Evolutionary conservation across 208 protist species (phyloP).

Genomic region (Trypanosoma rangeli): DNA sequence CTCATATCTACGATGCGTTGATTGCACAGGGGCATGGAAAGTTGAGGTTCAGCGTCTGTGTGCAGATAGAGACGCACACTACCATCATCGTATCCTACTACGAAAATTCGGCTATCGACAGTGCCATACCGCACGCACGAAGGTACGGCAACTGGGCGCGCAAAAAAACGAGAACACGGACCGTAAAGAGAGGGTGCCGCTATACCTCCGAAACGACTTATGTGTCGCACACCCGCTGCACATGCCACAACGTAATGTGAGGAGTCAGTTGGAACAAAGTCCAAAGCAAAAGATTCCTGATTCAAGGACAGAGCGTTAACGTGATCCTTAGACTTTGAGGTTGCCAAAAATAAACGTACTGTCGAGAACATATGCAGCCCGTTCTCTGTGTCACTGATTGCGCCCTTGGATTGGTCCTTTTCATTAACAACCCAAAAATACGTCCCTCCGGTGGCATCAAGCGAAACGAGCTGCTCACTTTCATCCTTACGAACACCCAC

Average conservation of each 20-base stretch:
- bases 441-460: conserved; percentile 51
- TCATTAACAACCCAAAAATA: conserved; percentile 78
- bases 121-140: conserved; percentile 61
- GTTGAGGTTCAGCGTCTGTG: conserved; percentile 51
- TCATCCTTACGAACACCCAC: conserved; percentile 50
- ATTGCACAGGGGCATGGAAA: conserved; percentile 54
- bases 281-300: conserved; percentile 36
- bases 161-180: conserved; percentile 39
- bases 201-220: conserved; percentile 69
- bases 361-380: conserved; percentile 57
- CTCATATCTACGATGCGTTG: conserved; percentile 52
- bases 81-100: conserved; percentile 82
- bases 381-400: conserved; percentile 58
- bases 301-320: conserved; percentile 12
- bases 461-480: conserved; percentile 69
- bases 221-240: conserved; percentile 55
- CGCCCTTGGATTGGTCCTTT: conserved; percentile 32
- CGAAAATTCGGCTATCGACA: conserved; percentile 62
- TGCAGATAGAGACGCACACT: conserved; percentile 67
- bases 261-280: conserved; percentile 63
- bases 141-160: conserved; percentile 39
- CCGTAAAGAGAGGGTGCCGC: conserved; percentile 67
- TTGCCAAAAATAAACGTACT: conserved; percentile 48
- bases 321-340: conserved; percentile 27
- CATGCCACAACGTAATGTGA: conserved; percentile 67